Conservation (phyloP, 257 asterid species). For the Solanum habrochaites region DNA sequence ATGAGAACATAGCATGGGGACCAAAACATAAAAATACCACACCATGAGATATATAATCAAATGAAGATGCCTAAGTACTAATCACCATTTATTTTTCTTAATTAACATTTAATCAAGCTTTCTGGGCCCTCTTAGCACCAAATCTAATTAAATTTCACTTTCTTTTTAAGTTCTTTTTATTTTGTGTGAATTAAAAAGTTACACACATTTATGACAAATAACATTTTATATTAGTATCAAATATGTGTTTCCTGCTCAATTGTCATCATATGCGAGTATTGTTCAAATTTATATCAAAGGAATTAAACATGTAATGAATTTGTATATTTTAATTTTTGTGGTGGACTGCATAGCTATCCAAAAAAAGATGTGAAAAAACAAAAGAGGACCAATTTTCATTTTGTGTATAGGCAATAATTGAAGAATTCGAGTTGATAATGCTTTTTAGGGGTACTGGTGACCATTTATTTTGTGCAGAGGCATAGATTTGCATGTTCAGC, state of each 20-base stretch:
- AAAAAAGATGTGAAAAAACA: background rate
- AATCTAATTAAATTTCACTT: background rate
- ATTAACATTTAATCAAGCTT: background rate
- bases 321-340: background rate
- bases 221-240: background rate
- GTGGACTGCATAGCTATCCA: background rate
- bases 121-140: background rate
- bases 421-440: slow-evolving; percentile 5
- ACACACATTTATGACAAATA: background rate
- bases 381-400: background rate
- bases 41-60: background rate
- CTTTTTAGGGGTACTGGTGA: background rate
- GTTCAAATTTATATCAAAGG: background rate
- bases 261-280: background rate
- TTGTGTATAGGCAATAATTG: background rate
- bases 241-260: background rate
- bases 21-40: background rate
- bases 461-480: background rate
- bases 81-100: background rate
- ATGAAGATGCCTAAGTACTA: background rate
- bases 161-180: background rate
- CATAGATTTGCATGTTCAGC: slow-evolving; percentile 22
- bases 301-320: background rate
- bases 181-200: background rate
- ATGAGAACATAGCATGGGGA: background rate